Evolutionary conservation across 1,139 yeast genomes (phyloP).

Genomic region (Hanseniaspora uvarum): DNA sequence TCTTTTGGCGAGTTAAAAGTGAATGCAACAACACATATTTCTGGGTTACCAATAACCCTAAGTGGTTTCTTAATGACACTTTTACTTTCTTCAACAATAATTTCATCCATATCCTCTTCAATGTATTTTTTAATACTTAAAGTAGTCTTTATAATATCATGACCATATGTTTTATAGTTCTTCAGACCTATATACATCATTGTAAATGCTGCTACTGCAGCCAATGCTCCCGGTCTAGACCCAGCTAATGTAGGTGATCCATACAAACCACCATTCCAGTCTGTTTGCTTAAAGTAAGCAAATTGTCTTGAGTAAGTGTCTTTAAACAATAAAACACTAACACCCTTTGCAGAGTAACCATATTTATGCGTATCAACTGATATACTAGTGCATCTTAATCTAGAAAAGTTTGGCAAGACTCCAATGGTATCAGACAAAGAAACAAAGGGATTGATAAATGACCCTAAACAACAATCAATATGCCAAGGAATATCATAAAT

Average conservation of each 20-base stretch:
- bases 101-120: slow-evolving; percentile 30
- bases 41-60: slow-evolving; percentile 72
- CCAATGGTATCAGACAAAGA: neutral
- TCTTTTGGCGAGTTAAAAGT: slow-evolving; percentile 33
- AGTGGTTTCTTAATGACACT: slow-evolving; percentile 36
- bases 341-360: slow-evolving; percentile 97
- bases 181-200: slow-evolving; percentile 65
- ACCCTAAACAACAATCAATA: slow-evolving; percentile 92
- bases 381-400: slow-evolving; percentile 92
- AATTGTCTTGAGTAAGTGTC: slow-evolving; percentile 52
- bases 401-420: slow-evolving; percentile 49
- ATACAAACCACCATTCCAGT: slow-evolving; percentile 92
- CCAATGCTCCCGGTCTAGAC: slow-evolving; percentile 90
- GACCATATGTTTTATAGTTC: slow-evolving; percentile 63
- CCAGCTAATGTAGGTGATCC: slow-evolving; percentile 97
- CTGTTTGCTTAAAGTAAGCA: slow-evolving; percentile 74
- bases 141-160: slow-evolving; percentile 57
- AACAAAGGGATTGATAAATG: slow-evolving; percentile 59
- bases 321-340: slow-evolving; percentile 85
- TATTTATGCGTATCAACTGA: slow-evolving; percentile 97
- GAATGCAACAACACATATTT: slow-evolving; percentile 72
- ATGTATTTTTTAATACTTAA: slow-evolving; percentile 47
- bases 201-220: slow-evolving; percentile 97
- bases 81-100: neutral
- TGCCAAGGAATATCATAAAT: slow-evolving; percentile 67